Percentiles rank a stretch among this genome's conserved stretches.
Evolutionary conservation across 441 rosid species (phyloP).

Genomic region (Euphorbia schlechtendalii): DNA sequence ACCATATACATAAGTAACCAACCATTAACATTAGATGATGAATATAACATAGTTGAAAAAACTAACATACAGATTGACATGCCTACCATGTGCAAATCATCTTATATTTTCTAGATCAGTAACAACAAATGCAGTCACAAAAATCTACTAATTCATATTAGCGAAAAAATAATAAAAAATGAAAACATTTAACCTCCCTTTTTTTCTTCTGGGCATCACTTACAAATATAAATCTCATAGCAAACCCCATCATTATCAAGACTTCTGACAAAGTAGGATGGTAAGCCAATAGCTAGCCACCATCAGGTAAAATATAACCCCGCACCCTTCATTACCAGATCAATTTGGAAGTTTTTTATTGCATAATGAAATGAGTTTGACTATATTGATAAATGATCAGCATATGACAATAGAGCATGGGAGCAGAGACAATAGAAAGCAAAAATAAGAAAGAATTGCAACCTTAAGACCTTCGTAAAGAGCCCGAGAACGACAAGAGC

Average conservation of each 20-base stretch:
- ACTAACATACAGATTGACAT: background rate
- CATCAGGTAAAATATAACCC: background rate
- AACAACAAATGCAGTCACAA: background rate
- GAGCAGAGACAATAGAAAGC: background rate
- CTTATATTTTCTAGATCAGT: background rate
- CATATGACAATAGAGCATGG: background rate
- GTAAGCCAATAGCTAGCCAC: background rate
- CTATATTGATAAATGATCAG: background rate
- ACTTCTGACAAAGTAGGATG: background rate
- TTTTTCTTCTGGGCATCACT: background rate
- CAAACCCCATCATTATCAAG: background rate
- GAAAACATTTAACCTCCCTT: background rate
- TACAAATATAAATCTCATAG: background rate
- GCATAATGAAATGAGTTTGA: background rate
- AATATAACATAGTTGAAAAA: background rate
- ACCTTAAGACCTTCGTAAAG: constrained; percentile 99
- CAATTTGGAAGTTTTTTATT: background rate
- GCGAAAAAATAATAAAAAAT: background rate
- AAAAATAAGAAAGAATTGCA: constrained; percentile 16
- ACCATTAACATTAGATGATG: background rate
- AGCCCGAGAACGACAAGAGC: constrained; percentile 99
- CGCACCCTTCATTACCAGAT: background rate
- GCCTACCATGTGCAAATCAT: background rate
- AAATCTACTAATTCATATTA: background rate
- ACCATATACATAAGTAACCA: background rate